Percentiles rank a stretch among this genome's conserved stretches.
phyloP scores from a whole-genome alignment of 139 green algal genomes.

The Yamagishiella unicocca region DNA sequence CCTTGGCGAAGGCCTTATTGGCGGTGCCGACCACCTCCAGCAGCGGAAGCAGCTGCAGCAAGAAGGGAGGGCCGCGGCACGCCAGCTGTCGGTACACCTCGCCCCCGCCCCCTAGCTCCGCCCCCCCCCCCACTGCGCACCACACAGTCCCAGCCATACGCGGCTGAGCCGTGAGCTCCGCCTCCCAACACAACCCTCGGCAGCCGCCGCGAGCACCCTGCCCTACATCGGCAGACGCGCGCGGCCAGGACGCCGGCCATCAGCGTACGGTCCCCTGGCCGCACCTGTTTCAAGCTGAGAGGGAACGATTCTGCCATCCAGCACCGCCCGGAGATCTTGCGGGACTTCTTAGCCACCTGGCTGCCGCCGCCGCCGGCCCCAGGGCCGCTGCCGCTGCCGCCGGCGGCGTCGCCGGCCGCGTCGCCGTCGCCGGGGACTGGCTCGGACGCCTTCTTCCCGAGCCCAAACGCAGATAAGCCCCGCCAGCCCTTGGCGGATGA shows the following conservation, averaged over 20 bases:
- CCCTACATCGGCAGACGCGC: too few relatives aligned
- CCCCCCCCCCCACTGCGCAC: too few relatives aligned
- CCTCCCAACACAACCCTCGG: too few relatives aligned
- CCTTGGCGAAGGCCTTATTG: conserved; percentile 85
- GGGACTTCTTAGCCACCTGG: conserved; percentile 21
- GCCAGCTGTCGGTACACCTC: too few relatives aligned
- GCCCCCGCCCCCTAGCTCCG: too few relatives aligned
- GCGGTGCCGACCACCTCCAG: conserved; percentile 84
- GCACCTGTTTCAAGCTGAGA: conserved; percentile 66
- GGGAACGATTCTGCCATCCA: conserved; percentile 83
- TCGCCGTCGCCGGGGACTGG: neutral
- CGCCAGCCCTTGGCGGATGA: neutral
- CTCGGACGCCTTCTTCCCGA: neutral
- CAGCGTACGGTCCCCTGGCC: too few relatives aligned
- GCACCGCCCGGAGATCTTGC: conserved; percentile 63
- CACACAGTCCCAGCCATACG: too few relatives aligned
- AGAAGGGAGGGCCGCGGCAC: neutral
- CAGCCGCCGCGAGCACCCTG: too few relatives aligned
- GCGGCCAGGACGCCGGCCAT: too few relatives aligned
- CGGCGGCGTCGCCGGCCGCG: neutral
- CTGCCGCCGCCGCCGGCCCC: neutral
- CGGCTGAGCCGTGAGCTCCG: too few relatives aligned
- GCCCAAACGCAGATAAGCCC: neutral
- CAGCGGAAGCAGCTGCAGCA: conserved; percentile 81
- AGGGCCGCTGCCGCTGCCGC: neutral